A percentile compares a stretch with the other conserved stretches of the same genome.
These are phyloP conservation scores for Talaromyces sp. DNA, from an alignment of 2,329 filamentous ascomycete species.

Conservation along the genomic window DNA sequence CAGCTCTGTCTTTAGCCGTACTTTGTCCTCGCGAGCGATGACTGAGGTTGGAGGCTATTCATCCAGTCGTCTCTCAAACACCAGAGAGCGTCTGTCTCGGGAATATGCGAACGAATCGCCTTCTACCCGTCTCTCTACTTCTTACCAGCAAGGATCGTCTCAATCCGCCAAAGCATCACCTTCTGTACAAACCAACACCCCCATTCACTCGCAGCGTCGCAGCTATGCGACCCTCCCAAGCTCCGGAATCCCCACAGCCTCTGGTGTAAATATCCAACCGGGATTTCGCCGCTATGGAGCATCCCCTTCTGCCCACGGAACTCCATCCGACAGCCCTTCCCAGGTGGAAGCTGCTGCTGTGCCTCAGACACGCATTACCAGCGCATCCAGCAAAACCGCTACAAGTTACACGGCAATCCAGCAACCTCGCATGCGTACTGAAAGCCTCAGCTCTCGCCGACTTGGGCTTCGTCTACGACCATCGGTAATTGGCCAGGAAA, in stretches of 20 bases:
- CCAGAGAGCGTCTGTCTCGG: conserved; percentile 29
- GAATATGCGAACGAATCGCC: conserved; percentile 22
- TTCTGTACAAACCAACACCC: conserved; percentile 27
- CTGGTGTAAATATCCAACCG: conserved; percentile 35
- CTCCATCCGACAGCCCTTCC: conserved; percentile 16
- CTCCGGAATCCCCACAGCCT: conserved; percentile 29
- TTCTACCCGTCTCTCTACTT: conserved; percentile 17
- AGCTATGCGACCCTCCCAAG: conserved; percentile 26
- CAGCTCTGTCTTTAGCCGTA: conserved; percentile 26
- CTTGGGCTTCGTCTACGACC: conserved; percentile 27
- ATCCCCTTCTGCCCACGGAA: conserved; percentile 14
- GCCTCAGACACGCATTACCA: conserved; percentile 27
- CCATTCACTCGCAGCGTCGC: conserved; percentile 25
- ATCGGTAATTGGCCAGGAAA: conserved; percentile 8
- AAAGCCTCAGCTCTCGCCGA: conserved; percentile 30
- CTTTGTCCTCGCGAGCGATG: conserved; percentile 36
- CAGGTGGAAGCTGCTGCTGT: conserved; percentile 14
- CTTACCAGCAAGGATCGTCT: conserved; percentile 14
- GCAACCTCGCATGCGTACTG: conserved; percentile 22
- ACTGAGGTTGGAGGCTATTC: conserved; percentile 32
- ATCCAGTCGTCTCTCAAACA: conserved; percentile 22
- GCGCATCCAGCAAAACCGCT: conserved; percentile 29
- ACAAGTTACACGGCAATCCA: conserved; percentile 34
- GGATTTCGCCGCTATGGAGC: conserved; percentile 36
- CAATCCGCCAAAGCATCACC: conserved; percentile 24